Evolutionary conservation across 1,139 yeast species (phyloP).

Genomic region (Scheffersomyces insectosa): DNA sequence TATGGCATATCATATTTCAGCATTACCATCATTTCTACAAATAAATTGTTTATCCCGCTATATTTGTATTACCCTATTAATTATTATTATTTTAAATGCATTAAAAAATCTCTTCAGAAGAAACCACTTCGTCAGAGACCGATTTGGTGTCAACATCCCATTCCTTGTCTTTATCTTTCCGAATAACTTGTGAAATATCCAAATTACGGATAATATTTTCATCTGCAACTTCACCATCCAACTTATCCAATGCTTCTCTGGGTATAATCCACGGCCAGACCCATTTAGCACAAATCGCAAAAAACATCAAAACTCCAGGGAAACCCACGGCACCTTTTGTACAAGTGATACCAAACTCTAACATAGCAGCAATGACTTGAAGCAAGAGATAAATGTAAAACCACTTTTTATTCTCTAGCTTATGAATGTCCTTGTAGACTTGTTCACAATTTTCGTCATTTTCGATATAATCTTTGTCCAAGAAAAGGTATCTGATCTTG

Average conservation of each 20-base stretch:
- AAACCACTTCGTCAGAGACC: too few species aligned
- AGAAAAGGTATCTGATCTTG: slow-evolving; percentile 60
- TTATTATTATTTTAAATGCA: too few species aligned
- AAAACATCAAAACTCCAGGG: slow-evolving; percentile 70
- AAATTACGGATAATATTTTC: slow-evolving; percentile 49
- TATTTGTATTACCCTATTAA: too few species aligned
- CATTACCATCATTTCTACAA: too few species aligned
- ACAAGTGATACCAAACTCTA: slow-evolving; percentile 82
- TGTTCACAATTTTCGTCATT: slow-evolving; percentile 38
- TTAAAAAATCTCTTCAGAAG: too few species aligned
- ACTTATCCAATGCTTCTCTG: slow-evolving; percentile 51
- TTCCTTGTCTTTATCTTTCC: slow-evolving; percentile 7
- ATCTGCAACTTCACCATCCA: slow-evolving; percentile 79
- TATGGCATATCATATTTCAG: too few species aligned
- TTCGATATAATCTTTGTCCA: slow-evolving; percentile 53
- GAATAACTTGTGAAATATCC: slow-evolving; percentile 17
- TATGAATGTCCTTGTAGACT: slow-evolving; percentile 33
- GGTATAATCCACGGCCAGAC: slow-evolving; percentile 72
- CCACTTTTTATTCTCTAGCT: slow-evolving; percentile 45
- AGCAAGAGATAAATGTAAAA: slow-evolving; percentile 56
- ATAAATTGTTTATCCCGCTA: too few species aligned
- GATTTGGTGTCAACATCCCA: slow-evolving; percentile 3
- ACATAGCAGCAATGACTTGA: slow-evolving; percentile 68
- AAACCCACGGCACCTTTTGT: slow-evolving; percentile 94
- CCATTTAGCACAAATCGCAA: slow-evolving; percentile 63